Evolutionary conservation across 83 land plant species (phyloP).

Genomic region (Larix sibirica): DNA sequence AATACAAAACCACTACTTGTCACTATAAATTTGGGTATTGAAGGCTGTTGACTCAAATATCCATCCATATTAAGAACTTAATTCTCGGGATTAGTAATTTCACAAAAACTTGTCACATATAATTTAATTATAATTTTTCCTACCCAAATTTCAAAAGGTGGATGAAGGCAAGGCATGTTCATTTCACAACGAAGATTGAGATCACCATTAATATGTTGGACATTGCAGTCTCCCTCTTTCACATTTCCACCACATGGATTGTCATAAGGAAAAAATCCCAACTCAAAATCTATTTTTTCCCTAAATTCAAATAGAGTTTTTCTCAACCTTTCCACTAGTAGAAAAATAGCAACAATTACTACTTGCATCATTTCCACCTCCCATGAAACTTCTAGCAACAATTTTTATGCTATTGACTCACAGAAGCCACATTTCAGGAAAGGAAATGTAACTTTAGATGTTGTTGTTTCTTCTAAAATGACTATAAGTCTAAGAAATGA

Average conservation of each 20-base stretch:
- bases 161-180: slow-evolving; percentile 24
- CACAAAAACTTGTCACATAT: neutral
- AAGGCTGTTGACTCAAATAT: neutral
- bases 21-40: neutral
- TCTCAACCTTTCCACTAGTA: slow-evolving; percentile 10
- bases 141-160: neutral
- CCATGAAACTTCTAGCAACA: too few species aligned
- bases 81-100: neutral
- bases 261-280: slow-evolving; percentile 9
- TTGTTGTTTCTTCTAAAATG: too few species aligned
- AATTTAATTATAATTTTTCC: neutral
- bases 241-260: slow-evolving; percentile 1
- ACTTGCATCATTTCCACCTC: too few species aligned
- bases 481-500: too few species aligned
- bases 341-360: too few species aligned
- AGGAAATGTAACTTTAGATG: too few species aligned
- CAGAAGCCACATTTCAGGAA: too few species aligned
- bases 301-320: slow-evolving; percentile 19
- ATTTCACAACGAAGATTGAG: slow-evolving; percentile 16
- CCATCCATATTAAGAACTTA: neutral
- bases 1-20: neutral
- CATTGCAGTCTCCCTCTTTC: neutral
- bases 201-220: slow-evolving; percentile 10
- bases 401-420: too few species aligned
- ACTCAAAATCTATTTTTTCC: slow-evolving; percentile 25